phyloP scores from a whole-genome alignment of 169 alveolate genomes.

The Plasmodium cynomolgi region DNA sequence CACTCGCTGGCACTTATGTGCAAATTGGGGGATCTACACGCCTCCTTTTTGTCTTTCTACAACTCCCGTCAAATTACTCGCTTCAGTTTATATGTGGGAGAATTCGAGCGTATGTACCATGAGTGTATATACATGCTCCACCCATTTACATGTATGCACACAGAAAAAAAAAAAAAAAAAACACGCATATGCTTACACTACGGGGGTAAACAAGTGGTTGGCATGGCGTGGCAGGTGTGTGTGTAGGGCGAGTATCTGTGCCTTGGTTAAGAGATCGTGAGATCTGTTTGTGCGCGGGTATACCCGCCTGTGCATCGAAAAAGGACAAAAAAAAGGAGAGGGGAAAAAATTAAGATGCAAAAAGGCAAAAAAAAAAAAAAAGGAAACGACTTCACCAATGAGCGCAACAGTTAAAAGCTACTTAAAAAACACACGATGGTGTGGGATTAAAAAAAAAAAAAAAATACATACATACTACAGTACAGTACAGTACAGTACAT shows the following conservation, averaged over 20 bases:
- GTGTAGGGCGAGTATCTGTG: too few species aligned
- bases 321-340: background rate
- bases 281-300: background rate
- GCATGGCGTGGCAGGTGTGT: background rate
- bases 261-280: background rate
- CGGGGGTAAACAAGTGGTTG: background rate
- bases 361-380: background rate
- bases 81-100: background rate
- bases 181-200: background rate
- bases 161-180: background rate
- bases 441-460: background rate
- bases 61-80: background rate
- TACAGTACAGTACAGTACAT: background rate
- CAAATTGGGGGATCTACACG: background rate
- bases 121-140: background rate
- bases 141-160: background rate
- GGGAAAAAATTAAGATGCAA: background rate
- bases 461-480: background rate
- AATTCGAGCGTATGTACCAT: background rate
- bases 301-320: background rate
- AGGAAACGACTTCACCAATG: background rate
- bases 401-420: background rate
- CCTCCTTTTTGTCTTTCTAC: background rate
- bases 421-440: background rate
- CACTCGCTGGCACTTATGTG: background rate